Evolutionary conservation across 306 rosid species (phyloP).

Genomic region (Phaseolus lunatus): DNA sequence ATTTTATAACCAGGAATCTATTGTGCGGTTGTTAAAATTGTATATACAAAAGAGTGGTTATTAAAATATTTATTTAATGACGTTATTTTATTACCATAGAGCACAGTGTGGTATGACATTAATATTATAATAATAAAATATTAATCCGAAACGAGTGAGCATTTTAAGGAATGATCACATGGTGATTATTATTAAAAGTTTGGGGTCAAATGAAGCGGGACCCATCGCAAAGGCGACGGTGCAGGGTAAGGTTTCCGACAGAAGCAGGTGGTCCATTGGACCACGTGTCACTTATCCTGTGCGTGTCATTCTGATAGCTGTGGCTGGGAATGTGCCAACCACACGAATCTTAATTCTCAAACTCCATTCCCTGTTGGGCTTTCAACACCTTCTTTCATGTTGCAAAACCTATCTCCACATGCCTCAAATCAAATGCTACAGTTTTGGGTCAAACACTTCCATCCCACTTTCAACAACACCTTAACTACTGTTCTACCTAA

Average conservation of each 20-base stretch:
- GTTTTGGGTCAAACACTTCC: conserved; percentile 44
- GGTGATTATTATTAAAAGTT: not conserved
- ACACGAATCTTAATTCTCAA: conserved; percentile 41
- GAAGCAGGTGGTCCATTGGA: conserved; percentile 52
- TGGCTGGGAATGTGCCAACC: conserved; percentile 45
- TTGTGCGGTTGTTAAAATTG: too few species aligned
- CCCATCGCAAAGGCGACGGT: conserved; percentile 46
- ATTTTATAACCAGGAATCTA: too few species aligned
- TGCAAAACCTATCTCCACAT: not conserved
- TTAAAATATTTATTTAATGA: too few species aligned
- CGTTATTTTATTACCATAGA: too few species aligned
- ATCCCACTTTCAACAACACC: not conserved
- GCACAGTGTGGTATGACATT: too few species aligned
- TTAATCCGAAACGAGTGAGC: conserved; percentile 5
- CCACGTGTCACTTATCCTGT: conserved; percentile 58
- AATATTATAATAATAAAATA: too few species aligned
- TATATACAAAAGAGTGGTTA: too few species aligned
- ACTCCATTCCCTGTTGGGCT: conserved; percentile 17
- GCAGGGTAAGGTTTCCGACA: conserved; percentile 61
- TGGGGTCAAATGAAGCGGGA: conserved; percentile 32
- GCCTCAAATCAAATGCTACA: conserved; percentile 25
- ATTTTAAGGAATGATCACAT: conserved; percentile 43
- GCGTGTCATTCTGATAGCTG: conserved; percentile 47
- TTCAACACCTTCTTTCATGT: not conserved
- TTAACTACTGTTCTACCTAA: too few species aligned